Conservation (phyloP, 2,329 filamentous ascomycete species). For the Alternaria brassicae region DNA sequence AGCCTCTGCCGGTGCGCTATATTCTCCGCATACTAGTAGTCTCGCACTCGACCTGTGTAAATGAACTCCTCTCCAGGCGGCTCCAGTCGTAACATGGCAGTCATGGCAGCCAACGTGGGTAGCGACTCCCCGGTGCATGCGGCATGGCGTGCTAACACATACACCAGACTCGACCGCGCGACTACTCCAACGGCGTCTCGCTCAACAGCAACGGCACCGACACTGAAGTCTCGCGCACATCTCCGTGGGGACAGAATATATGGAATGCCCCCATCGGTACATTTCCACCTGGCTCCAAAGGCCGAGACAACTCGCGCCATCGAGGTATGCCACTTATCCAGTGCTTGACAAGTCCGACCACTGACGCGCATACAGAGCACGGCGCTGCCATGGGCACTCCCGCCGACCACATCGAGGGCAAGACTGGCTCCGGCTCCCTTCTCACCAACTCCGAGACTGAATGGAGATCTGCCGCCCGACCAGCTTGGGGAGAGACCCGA, state of each 20-base stretch:
- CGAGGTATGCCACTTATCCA: slow-evolving; percentile 34
- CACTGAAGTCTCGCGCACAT: slow-evolving; percentile 37
- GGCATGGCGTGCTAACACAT: slow-evolving; percentile 8
- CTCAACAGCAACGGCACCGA: slow-evolving; percentile 36
- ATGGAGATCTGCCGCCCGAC: slow-evolving; percentile 61
- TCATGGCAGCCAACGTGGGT: slow-evolving; percentile 45
- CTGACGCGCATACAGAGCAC: slow-evolving; percentile 41
- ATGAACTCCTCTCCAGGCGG: slow-evolving; percentile 28
- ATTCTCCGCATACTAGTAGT: slow-evolving; percentile 11
- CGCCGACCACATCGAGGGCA: slow-evolving; percentile 56
- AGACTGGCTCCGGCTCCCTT: slow-evolving; percentile 73
- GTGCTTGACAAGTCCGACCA: not conserved
- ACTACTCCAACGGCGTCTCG: slow-evolving; percentile 37
- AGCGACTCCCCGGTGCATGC: not conserved
- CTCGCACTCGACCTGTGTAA: slow-evolving; percentile 15
- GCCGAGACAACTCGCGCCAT: slow-evolving; percentile 43
- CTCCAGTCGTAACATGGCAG: slow-evolving; percentile 36
- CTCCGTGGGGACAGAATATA: slow-evolving; percentile 46
- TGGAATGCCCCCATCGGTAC: slow-evolving; percentile 40
- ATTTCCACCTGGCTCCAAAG: slow-evolving; percentile 37
- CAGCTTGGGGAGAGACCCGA: slow-evolving; percentile 65
- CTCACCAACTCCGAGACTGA: slow-evolving; percentile 73
- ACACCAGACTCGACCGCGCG: slow-evolving; percentile 40
- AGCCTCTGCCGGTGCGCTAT: slow-evolving; percentile 11
- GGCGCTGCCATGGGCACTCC: slow-evolving; percentile 32